A percentile compares a stretch with the other conserved stretches of the same genome.
phyloP scores from a whole-genome alignment of 768 basidiomycete species.

The Dioszegia hungarica region DNA sequence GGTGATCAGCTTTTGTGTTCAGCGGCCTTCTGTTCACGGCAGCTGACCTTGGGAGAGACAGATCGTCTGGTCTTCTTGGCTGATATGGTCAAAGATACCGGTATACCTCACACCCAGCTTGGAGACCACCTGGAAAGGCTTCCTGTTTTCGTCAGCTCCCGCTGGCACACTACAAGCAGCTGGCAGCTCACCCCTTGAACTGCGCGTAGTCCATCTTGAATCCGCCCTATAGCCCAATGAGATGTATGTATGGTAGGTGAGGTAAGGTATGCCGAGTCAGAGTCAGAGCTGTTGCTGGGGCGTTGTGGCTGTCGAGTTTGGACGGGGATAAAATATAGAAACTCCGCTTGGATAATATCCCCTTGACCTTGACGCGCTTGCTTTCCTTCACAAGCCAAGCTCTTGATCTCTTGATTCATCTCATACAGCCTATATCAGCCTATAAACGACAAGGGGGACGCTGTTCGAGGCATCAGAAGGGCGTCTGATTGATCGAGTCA shows the following conservation, averaged over 20 bases:
- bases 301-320: background rate
- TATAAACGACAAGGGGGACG: too few species aligned
- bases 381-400: background rate
- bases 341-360: slow-evolving; percentile 5
- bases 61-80: slow-evolving; percentile 40
- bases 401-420: too few species aligned
- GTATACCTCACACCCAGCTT: slow-evolving; percentile 44
- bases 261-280: background rate
- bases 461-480: too few species aligned
- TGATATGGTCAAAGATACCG: slow-evolving; percentile 44
- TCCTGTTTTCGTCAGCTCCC: slow-evolving; percentile 14
- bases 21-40: background rate
- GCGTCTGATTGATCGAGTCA: too few species aligned
- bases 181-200: slow-evolving; percentile 38
- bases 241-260: background rate
- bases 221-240: background rate
- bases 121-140: slow-evolving; percentile 44
- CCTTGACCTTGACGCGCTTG: slow-evolving; percentile 4
- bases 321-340: background rate
- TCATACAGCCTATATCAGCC: too few species aligned
- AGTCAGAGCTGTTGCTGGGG: background rate
- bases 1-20: slow-evolving; percentile 15
- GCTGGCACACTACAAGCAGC: background rate
- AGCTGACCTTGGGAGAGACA: slow-evolving; percentile 39
- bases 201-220: slow-evolving; percentile 33